Base-by-base conservation (phyloP, 495 filamentous ascomycete genomes). In the Penicillium malachiteum region DNA sequence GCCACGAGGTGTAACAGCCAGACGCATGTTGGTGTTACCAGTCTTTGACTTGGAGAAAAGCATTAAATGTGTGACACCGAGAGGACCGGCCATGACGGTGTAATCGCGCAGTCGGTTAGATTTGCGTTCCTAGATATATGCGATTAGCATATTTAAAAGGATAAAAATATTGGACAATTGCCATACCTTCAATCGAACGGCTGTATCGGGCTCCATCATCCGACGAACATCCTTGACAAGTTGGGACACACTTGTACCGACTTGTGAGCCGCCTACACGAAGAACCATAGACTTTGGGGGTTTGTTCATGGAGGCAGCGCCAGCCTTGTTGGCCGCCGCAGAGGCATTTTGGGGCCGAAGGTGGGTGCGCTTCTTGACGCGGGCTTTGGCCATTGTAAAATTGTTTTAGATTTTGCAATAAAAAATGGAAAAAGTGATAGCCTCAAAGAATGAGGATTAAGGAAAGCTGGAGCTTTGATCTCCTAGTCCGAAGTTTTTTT, bases 261-360 rank as follows among this genome's bases (percentile, higher is more conserved):
- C 91, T 66, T 96, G 91, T 59, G 91, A 87, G 66, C 91, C 94
- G 62, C 95, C 94, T 50, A 96, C 91, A 60, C 94, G 87, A 72
- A 99, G 95, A 50, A 99, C 94, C 95, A 99, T 97, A 63, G 87
- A 92, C 79, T 96, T 96, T 13, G 94, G 94, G 48, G 84, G 81
- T 54, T 83, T 83, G 57, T 71, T 72, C 58, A 71, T 70, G 7
- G 77, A 64, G 14, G 79, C 75, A 41, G 80, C 73, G 44, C 75
- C 75, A 57, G 73, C 75, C 71, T 78, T 80, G 54, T 79, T 80
- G 51, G 78, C 68, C 48, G 78, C 78, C 44, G 66, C 53, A 42
- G 79, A 58, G 48, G 82, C 85, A 75, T 88, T 88, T 57, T 80
- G 80, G 18, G 87, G 84, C 39, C 84, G 83, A 16, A 83, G 71